phyloP scores from a whole-genome alignment of 1,284 basidiomycete genomes.

The Trametes hirsuta region DNA sequence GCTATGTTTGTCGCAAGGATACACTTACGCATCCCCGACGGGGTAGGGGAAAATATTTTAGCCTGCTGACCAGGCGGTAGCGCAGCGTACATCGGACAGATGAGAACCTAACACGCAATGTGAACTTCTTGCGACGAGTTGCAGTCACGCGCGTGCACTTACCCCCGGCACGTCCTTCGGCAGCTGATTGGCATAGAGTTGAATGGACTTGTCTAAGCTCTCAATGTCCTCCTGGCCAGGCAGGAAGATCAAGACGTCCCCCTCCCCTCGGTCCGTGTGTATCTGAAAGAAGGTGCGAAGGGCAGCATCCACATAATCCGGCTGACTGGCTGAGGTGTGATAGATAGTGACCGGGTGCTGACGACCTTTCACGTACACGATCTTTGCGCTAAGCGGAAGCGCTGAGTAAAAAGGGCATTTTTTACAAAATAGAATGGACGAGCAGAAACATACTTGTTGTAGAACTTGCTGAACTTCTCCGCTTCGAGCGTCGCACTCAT shows the following conservation, averaged over 20 bases:
- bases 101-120: conserved; percentile 55
- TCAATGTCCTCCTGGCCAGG: conserved; percentile 99
- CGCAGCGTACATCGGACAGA: conserved; percentile 85
- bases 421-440: neutral
- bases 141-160: conserved; percentile 26
- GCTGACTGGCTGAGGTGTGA: conserved; percentile 72
- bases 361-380: conserved; percentile 90
- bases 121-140: neutral
- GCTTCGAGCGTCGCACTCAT: conserved; percentile 99
- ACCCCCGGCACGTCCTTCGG: conserved; percentile 59
- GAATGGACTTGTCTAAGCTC: conserved; percentile 75
- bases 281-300: conserved; percentile 91
- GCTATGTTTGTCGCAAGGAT: conserved; percentile 96
- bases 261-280: conserved; percentile 77
- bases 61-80: conserved; percentile 80
- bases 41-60: conserved; percentile 76
- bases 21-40: conserved; percentile 80
- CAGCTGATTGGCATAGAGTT: conserved; percentile 65
- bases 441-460: conserved; percentile 56
- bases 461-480: conserved; percentile 91
- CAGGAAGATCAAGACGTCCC: conserved; percentile 94
- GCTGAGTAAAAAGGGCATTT: neutral
- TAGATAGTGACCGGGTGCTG: conserved; percentile 90
- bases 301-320: conserved; percentile 90
- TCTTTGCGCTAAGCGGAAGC: conserved; percentile 66